Evolutionary conservation across 1,139 yeast genomes (phyloP).

Genomic region (Magnusiomyces paraingens): DNA sequence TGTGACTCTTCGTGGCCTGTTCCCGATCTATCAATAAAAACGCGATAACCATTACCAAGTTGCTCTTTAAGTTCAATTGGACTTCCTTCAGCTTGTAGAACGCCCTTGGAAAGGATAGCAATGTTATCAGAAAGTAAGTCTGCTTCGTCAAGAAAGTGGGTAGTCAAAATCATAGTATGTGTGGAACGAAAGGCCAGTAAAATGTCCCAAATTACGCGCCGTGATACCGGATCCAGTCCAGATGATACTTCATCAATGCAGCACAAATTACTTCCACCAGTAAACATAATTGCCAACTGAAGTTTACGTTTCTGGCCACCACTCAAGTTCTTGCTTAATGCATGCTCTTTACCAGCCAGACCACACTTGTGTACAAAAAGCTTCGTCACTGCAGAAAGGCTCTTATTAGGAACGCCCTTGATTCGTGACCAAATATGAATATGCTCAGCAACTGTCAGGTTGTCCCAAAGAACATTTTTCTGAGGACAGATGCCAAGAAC

Average conservation of each 20-base stretch:
- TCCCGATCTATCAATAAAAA: constrained; percentile 24
- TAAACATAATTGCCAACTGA: constrained; percentile 55
- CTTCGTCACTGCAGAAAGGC: constrained; percentile 16
- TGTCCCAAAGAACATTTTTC: constrained; percentile 35
- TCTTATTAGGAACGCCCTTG: constrained; percentile 25
- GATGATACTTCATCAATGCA: constrained; percentile 37
- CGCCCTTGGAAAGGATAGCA: constrained; percentile 33
- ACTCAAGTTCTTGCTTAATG: constrained; percentile 41
- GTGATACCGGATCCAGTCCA: constrained; percentile 35
- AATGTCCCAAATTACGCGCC: constrained; percentile 36
- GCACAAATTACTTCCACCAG: constrained; percentile 34
- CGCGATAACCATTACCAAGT: constrained; percentile 32
- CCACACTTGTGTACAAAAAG: constrained; percentile 30
- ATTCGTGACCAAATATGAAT: constrained; percentile 31
- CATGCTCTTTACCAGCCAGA: constrained; percentile 23
- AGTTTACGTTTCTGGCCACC: constrained; percentile 94
- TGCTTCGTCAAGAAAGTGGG: constrained; percentile 37
- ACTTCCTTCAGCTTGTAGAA: constrained; percentile 30
- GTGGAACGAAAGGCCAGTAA: constrained; percentile 29
- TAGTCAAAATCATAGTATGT: constrained; percentile 31
- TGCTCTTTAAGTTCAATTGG: constrained; percentile 31
- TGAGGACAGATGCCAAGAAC: constrained; percentile 37
- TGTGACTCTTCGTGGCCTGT: constrained; percentile 25
- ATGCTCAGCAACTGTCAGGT: constrained; percentile 33
- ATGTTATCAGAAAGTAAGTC: constrained; percentile 34